Percentiles rank a stretch among this genome's conserved stretches.
Evolutionary conservation across 2,329 filamentous ascomycete genomes (phyloP).

Genomic region (Clonostachys chloroleuca): DNA sequence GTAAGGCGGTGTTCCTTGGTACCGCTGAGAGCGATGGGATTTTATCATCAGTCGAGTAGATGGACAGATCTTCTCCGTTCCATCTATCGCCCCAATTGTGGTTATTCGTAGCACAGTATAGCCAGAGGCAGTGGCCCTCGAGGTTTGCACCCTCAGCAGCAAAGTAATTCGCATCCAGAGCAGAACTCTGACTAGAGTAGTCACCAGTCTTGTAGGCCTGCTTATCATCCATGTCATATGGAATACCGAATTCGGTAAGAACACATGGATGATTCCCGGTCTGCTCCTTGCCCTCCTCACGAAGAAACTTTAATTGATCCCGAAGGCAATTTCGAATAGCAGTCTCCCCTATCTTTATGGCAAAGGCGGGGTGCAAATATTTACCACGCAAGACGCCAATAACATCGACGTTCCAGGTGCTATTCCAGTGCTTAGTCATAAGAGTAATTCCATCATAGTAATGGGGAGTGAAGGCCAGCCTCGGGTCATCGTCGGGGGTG

Average conservation of each 20-base stretch:
- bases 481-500: slow-evolving; percentile 81
- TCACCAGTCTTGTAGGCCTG: slow-evolving; percentile 93
- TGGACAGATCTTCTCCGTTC: slow-evolving; percentile 96
- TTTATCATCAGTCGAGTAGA: slow-evolving; percentile 81
- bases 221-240: slow-evolving; percentile 98
- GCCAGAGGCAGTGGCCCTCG: slow-evolving; percentile 87
- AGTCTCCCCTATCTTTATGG: slow-evolving; percentile 86
- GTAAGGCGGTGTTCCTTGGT: slow-evolving; percentile 26
- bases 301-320: slow-evolving; percentile 79
- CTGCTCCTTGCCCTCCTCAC: slow-evolving; percentile 81
- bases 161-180: slow-evolving; percentile 95
- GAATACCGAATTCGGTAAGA: slow-evolving; percentile 94
- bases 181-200: slow-evolving; percentile 86
- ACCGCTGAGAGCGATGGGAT: slow-evolving; percentile 47
- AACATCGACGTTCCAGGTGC: slow-evolving; percentile 94
- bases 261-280: slow-evolving; percentile 87
- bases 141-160: slow-evolving; percentile 79
- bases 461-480: slow-evolving; percentile 89
- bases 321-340: slow-evolving; percentile 92
- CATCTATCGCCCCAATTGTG: slow-evolving; percentile 89
- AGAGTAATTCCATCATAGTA: slow-evolving; percentile 96
- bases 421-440: slow-evolving; percentile 98
- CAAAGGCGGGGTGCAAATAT: slow-evolving; percentile 85
- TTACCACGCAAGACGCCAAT: slow-evolving; percentile 85
- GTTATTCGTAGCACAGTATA: slow-evolving; percentile 78